Percentiles rank a stretch among this genome's conserved stretches.
Evolutionary conservation across 2,329 filamentous ascomycete species (phyloP).

Genomic region (Basipetospora sp.): DNA sequence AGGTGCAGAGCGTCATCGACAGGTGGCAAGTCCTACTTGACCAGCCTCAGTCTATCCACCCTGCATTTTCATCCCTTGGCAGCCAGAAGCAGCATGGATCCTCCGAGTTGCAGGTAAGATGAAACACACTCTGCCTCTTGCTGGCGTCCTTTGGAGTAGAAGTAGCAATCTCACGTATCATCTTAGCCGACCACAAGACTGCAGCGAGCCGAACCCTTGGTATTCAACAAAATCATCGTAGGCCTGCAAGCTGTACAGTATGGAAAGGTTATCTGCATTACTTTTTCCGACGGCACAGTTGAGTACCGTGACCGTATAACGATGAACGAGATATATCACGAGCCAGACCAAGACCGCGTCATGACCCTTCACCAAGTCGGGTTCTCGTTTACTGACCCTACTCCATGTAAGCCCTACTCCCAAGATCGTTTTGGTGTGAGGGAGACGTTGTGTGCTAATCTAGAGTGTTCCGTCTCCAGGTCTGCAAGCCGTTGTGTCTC

Average conservation of each 20-base stretch:
- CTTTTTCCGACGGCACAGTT: conserved; percentile 65
- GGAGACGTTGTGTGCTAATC: no score
- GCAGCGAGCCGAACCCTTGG: conserved; percentile 51
- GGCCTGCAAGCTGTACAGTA: conserved; percentile 53
- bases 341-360: conserved; percentile 49
- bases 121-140: no score
- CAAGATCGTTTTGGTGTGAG: no score
- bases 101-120: conserved; percentile 14
- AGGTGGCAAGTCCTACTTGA: conserved; percentile 68
- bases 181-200: conserved; percentile 25
- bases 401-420: conserved; percentile 39
- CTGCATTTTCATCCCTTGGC: conserved; percentile 63
- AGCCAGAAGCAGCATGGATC: conserved; percentile 40
- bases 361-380: conserved; percentile 62
- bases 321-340: conserved; percentile 52
- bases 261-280: conserved; percentile 56
- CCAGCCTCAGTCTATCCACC: conserved; percentile 50
- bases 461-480: no score
- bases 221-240: conserved; percentile 57
- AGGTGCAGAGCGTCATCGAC: conserved; percentile 59
- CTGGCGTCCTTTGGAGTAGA: no score
- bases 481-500: conserved; percentile 46
- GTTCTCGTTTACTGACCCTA: conserved; percentile 50
- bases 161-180: background rate
- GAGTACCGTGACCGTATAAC: conserved; percentile 65